phyloP scores from a whole-genome alignment of 768 basidiomycete species.

The Termitomyces sp. region DNA sequence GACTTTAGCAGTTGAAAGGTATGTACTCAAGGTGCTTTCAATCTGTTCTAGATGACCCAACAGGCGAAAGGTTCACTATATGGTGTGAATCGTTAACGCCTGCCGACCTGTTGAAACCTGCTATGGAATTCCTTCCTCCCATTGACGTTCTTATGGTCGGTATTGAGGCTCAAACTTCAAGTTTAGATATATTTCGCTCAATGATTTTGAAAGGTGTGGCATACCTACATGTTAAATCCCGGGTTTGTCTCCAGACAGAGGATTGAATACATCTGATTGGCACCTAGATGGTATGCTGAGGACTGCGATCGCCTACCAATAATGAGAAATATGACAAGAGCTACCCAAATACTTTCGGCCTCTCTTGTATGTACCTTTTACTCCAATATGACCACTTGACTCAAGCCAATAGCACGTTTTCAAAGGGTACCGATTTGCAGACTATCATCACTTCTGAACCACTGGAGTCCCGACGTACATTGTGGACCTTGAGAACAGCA shows the following conservation, averaged over 20 bases:
- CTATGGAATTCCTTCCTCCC: constrained; percentile 10
- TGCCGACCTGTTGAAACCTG: not conserved
- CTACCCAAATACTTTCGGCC: constrained; percentile 1
- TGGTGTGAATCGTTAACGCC: constrained; percentile 12
- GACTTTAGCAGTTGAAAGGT: no score
- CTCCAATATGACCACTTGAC: not conserved
- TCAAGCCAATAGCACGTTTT: no score
- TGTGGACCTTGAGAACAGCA: not conserved
- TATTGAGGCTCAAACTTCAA: not conserved
- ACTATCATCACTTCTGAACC: not conserved
- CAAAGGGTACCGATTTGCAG: constrained; percentile 1
- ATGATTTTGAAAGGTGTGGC: constrained; percentile 13
- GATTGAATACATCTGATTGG: not conserved
- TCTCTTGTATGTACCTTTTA: constrained; percentile 1
- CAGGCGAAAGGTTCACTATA: constrained; percentile 4
- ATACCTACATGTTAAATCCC: constrained; percentile 17
- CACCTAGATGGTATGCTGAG: constrained; percentile 14
- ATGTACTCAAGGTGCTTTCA: no score
- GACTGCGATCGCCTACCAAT: constrained; percentile 11
- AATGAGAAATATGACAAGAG: not conserved
- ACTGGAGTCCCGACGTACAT: not conserved
- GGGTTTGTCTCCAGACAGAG: constrained; percentile 2
- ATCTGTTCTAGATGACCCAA: no score
- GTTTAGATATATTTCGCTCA: not conserved
- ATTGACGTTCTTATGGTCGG: constrained; percentile 16